Evolutionary conservation across 2,329 filamentous ascomycete genomes (phyloP).

Genomic region (Botryotinia calthae): DNA sequence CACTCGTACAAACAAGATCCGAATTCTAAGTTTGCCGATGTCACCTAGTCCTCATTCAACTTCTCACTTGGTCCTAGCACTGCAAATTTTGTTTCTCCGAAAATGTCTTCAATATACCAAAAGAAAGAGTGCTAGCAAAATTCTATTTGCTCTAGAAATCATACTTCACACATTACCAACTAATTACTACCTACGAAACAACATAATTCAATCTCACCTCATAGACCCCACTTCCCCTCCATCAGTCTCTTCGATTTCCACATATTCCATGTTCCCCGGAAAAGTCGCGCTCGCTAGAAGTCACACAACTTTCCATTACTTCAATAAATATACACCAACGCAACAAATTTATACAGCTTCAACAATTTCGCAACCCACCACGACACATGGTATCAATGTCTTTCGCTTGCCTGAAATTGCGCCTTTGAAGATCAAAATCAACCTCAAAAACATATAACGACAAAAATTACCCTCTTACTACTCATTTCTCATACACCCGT

Average conservation of each 20-base stretch:
- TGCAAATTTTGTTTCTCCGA: background rate
- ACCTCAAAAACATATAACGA: background rate
- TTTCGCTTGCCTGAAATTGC: background rate
- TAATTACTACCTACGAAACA: background rate
- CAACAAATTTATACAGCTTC: background rate
- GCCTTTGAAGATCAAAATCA: background rate
- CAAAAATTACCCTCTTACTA: background rate
- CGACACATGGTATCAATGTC: conserved; percentile 1
- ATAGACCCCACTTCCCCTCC: background rate
- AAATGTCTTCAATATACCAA: background rate
- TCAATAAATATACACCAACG: background rate
- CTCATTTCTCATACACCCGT: background rate
- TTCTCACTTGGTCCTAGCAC: background rate
- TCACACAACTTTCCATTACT: background rate
- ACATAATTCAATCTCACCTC: background rate
- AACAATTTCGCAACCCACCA: background rate
- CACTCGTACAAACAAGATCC: background rate
- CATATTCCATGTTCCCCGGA: background rate
- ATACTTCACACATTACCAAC: background rate
- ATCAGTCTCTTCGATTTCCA: background rate
- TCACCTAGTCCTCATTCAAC: background rate
- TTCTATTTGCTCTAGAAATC: background rate
- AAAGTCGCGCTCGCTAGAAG: background rate
- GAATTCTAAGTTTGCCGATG: background rate
- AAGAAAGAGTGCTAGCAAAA: background rate